Percentiles rank a stretch among this genome's conserved stretches.
These are phyloP conservation scores for Oryza longistaminata DNA, from an alignment of 176 grass and related monocot species.

Conservation along the genomic window DNA sequence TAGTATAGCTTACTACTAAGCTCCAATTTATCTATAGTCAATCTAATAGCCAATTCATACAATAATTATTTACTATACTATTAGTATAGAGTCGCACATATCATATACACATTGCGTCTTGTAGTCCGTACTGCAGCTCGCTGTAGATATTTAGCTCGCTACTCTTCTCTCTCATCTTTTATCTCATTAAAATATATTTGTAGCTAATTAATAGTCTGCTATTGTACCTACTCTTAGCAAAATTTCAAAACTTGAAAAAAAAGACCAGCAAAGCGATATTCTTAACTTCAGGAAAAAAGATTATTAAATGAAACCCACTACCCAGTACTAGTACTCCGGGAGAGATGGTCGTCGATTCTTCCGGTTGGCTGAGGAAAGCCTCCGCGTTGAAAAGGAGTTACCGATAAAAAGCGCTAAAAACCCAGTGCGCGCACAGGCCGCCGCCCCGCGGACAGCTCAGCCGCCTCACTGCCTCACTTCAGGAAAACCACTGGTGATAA, in stretches of 20 bases:
- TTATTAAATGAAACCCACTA: background rate
- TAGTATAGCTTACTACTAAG: no score
- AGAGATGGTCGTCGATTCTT: background rate
- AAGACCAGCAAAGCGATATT: no score
- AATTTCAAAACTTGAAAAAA: background rate
- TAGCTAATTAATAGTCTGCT: no score
- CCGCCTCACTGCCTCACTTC: background rate
- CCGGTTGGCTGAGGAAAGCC: background rate
- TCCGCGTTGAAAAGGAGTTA: background rate
- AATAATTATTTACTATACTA: no score
- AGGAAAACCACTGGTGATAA: background rate
- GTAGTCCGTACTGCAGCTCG: no score
- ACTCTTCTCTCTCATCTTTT: no score
- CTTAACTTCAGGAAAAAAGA: no score
- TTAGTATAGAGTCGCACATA: fast-evolving
- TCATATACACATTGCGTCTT: no score
- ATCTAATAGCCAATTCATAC: no score
- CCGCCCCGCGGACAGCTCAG: background rate
- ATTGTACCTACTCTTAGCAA: no score
- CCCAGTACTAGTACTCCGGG: background rate
- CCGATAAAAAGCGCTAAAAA: background rate
- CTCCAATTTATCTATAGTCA: no score
- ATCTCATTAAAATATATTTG: no score
- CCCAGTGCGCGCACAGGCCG: background rate
- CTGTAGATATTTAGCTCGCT: fast-evolving